phyloP scores from a whole-genome alignment of 2,329 filamentous ascomycete species.

The Botrytis hyacinthi region DNA sequence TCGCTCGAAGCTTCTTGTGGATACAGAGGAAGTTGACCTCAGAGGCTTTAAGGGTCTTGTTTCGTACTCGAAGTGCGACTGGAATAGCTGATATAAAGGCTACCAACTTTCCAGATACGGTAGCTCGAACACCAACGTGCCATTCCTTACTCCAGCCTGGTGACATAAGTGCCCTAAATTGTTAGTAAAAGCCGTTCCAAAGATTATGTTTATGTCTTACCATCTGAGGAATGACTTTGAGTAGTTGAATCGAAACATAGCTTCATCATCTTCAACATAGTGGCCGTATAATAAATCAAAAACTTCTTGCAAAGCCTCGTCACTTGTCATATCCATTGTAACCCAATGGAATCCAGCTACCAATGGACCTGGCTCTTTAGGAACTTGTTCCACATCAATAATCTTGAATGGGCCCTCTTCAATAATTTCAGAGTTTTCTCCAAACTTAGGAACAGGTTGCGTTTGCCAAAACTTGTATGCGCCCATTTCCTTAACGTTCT shows the following conservation, averaged over 20 bases:
- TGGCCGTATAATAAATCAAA: constrained; percentile 89
- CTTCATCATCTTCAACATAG: constrained; percentile 96
- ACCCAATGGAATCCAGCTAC: constrained; percentile 91
- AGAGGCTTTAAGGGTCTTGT: constrained; percentile 71
- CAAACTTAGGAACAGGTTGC: constrained; percentile 88
- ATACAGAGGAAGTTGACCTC: constrained; percentile 99
- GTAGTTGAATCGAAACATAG: constrained; percentile 98
- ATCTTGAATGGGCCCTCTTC: constrained; percentile 82
- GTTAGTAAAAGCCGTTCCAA: constrained; percentile 26
- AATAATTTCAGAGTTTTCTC: constrained; percentile 53
- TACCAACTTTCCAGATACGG: constrained; percentile 80
- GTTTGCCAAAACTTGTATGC: constrained; percentile 99
- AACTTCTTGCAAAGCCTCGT: constrained; percentile 80
- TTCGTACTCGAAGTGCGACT: constrained; percentile 74
- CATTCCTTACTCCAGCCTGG: constrained; percentile 92
- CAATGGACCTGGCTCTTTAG: constrained; percentile 72
- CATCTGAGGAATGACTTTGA: constrained; percentile 85
- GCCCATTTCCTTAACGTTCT: constrained; percentile 94
- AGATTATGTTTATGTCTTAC: constrained; percentile 47
- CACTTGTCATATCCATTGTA: constrained; percentile 78
- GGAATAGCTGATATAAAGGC: constrained; percentile 96
- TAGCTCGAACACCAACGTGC: constrained; percentile 89
- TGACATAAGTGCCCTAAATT: constrained; percentile 78
- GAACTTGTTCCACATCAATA: constrained; percentile 74
- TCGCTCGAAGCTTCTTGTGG: constrained; percentile 94